phyloP scores from a whole-genome alignment of 345 rosid genomes.

The Lepidium didymum region DNA sequence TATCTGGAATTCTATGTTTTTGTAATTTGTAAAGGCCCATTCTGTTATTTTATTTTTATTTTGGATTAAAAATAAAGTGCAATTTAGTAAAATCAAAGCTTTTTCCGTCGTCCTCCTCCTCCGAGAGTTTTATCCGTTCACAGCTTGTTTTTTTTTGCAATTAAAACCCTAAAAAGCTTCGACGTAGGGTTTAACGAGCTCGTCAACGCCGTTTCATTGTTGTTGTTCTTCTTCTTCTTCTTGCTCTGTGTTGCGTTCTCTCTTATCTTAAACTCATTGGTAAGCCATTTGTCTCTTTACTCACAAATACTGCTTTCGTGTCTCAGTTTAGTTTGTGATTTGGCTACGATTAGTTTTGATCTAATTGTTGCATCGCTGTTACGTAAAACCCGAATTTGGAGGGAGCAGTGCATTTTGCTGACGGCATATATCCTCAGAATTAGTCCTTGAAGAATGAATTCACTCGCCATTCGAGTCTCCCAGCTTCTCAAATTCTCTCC shows the following conservation, averaged over 20 bases:
- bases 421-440: background rate
- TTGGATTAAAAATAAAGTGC: background rate
- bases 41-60: background rate
- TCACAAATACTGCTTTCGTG: background rate
- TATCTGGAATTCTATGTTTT: too few relatives aligned
- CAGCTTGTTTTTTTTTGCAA: background rate
- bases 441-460: constrained; percentile 7
- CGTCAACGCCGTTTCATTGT: background rate
- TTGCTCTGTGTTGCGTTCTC: background rate
- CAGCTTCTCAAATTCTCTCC: constrained; percentile 16
- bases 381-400: background rate
- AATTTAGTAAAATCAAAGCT: background rate
- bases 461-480: constrained; percentile 15
- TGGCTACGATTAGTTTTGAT: background rate
- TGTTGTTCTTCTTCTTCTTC: background rate
- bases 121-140: background rate
- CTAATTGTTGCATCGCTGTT: background rate
- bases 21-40: background rate
- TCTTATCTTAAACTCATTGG: background rate
- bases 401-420: background rate
- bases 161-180: background rate
- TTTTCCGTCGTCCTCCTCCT: constrained; percentile 5
- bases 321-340: background rate
- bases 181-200: background rate
- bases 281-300: background rate